Evolutionary conservation across 2,329 filamentous ascomycete genomes (phyloP).

Genomic region (Aspergillus unguis): DNA sequence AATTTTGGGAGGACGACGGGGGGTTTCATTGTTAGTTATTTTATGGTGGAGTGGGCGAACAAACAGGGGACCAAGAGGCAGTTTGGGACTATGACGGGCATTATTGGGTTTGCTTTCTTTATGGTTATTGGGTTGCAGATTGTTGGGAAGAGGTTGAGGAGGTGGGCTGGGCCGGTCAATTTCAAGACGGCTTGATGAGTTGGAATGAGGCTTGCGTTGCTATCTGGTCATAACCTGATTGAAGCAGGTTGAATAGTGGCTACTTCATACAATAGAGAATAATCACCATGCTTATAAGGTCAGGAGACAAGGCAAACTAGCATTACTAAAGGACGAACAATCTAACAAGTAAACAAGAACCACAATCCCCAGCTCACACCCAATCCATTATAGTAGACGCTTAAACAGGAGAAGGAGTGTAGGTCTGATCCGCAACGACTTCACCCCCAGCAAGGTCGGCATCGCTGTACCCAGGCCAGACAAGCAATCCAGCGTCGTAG

Average conservation of each 20-base stretch:
- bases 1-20: conserved; percentile 50
- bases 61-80: conserved; percentile 44
- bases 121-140: conserved; percentile 36
- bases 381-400: no score
- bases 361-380: no score
- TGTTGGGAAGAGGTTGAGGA: conserved; percentile 39
- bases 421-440: conserved; percentile 4
- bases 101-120: conserved; percentile 37
- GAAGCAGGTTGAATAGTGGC: no score
- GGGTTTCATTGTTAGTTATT: conserved; percentile 53
- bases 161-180: conserved; percentile 34
- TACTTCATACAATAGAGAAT: no score
- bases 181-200: conserved; percentile 27
- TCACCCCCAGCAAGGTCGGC: not conserved
- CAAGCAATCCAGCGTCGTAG: not conserved
- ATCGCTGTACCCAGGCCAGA: conserved; percentile 6
- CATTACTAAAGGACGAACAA: not conserved
- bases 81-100: conserved; percentile 49
- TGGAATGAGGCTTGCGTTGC: not conserved
- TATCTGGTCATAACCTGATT: no score
- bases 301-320: not conserved
- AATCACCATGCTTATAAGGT: not conserved
- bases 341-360: no score
- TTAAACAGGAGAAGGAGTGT: not conserved
- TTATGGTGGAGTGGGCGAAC: conserved; percentile 51